A percentile compares a stretch with the other conserved stretches of the same genome.
phyloP scores from a whole-genome alignment of 306 rosid species.

The Arachis hypogaea region DNA sequence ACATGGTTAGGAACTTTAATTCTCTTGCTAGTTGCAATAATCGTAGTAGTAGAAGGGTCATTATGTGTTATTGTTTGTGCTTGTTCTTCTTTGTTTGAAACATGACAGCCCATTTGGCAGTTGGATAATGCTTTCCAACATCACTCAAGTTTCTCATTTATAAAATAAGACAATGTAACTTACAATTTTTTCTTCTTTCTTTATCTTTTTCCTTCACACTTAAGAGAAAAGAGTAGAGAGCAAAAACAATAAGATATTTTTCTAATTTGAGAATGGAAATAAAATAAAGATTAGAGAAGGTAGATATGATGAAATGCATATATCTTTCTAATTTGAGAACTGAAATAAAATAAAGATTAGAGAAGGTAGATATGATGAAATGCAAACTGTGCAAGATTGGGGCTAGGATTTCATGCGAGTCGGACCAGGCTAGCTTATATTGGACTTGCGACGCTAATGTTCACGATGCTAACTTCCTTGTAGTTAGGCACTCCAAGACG shows the following conservation, averaged over 20 bases:
- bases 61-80: too few species aligned
- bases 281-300: too few species aligned
- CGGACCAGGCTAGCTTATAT: conserved; percentile 67
- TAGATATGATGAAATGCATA: conserved; percentile 48
- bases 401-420: conserved; percentile 60
- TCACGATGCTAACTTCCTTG: conserved; percentile 72
- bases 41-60: too few species aligned
- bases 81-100: too few species aligned
- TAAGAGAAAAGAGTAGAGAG: background rate
- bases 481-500: conserved; percentile 61
- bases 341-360: too few species aligned
- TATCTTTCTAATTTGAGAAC: too few species aligned
- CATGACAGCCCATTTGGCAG: too few species aligned
- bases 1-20: too few species aligned
- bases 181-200: background rate
- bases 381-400: conserved; percentile 64
- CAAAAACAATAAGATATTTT: background rate
- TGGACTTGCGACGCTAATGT: conserved; percentile 75
- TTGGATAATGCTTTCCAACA: too few species aligned
- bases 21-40: too few species aligned
- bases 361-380: conserved; percentile 30
- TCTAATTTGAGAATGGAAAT: too few species aligned
- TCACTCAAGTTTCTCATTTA: background rate
- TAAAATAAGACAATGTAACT: background rate
- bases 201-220: background rate